phyloP scores from a whole-genome alignment of 2,329 filamentous ascomycete species.

The Monascus ruber region DNA sequence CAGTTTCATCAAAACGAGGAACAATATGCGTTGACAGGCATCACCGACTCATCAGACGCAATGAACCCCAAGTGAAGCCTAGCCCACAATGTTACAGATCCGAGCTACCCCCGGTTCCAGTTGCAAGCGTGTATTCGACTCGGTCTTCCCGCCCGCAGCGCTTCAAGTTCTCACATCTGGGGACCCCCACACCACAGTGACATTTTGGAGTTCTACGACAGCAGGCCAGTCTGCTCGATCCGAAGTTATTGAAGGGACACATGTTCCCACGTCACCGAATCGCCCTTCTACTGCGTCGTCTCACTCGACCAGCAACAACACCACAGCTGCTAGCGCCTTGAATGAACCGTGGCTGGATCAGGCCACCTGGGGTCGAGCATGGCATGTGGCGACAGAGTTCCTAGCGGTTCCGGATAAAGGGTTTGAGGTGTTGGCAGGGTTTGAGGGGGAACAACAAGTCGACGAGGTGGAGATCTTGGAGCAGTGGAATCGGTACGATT shows the following conservation, averaged over 20 bases:
- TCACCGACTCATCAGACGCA: slow-evolving; percentile 1
- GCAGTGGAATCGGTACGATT: slow-evolving; percentile 18
- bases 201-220: slow-evolving; percentile 10
- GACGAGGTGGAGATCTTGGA: slow-evolving; percentile 18
- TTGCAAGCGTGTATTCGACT: slow-evolving; percentile 32
- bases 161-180: slow-evolving; percentile 19
- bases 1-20: too few species aligned
- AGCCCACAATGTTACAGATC: slow-evolving; percentile 14
- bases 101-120: slow-evolving; percentile 10
- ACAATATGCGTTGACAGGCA: too few species aligned
- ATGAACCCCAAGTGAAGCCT: slow-evolving; percentile 6
- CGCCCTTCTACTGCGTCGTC: neutral
- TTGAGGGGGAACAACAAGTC: slow-evolving; percentile 5
- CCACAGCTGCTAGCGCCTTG: neutral
- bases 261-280: neutral
- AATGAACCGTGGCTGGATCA: slow-evolving; percentile 16
- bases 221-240: slow-evolving; percentile 8
- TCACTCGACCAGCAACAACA: slow-evolving; percentile 1
- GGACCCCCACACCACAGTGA: slow-evolving; percentile 11
- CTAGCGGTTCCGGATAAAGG: slow-evolving; percentile 26
- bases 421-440: slow-evolving; percentile 17
- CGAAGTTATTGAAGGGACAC: neutral
- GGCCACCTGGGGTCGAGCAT: slow-evolving; percentile 28
- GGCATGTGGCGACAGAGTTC: slow-evolving; percentile 30
- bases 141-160: slow-evolving; percentile 31